phyloP scores from a whole-genome alignment of 257 asterid genomes.

The Solanum sitiens region DNA sequence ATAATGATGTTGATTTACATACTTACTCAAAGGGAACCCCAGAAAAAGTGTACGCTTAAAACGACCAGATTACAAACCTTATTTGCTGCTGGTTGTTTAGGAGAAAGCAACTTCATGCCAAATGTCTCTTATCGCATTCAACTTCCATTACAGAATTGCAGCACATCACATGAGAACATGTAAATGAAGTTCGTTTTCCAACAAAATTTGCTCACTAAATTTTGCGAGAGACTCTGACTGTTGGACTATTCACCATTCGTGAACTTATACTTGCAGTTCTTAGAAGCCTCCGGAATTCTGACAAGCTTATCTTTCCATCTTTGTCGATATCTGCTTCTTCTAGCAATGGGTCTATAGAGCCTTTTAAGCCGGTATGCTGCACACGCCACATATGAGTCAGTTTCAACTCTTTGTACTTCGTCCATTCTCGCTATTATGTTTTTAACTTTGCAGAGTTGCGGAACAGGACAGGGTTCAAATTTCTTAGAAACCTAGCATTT shows the following conservation, averaged over 20 bases:
- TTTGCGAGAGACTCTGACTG: conserved; percentile 20
- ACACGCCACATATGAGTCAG: background rate
- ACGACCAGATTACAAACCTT: background rate
- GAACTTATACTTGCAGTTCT: conserved; percentile 88
- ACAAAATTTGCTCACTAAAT: background rate
- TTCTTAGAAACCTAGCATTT: background rate
- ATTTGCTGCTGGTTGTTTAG: background rate
- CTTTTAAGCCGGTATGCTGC: conserved; percentile 79
- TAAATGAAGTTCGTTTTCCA: background rate
- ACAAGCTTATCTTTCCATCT: conserved; percentile 88
- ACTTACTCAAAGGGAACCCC: background rate
- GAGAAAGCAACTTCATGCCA: background rate
- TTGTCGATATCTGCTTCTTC: conserved; percentile 97
- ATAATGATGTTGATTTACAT: background rate
- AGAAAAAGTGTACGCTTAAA: background rate
- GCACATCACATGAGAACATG: background rate
- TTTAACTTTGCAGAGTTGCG: background rate
- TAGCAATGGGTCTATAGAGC: conserved; percentile 76
- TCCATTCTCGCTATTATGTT: background rate
- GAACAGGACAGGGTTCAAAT: background rate
- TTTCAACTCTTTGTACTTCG: background rate
- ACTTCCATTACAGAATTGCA: background rate
- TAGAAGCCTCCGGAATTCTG: conserved; percentile 86
- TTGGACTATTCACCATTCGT: conserved; percentile 31
- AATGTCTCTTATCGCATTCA: background rate